Evolutionary conservation across 352 stramenopile species (phyloP).

Genomic region (Globisporangium radiosum): DNA sequence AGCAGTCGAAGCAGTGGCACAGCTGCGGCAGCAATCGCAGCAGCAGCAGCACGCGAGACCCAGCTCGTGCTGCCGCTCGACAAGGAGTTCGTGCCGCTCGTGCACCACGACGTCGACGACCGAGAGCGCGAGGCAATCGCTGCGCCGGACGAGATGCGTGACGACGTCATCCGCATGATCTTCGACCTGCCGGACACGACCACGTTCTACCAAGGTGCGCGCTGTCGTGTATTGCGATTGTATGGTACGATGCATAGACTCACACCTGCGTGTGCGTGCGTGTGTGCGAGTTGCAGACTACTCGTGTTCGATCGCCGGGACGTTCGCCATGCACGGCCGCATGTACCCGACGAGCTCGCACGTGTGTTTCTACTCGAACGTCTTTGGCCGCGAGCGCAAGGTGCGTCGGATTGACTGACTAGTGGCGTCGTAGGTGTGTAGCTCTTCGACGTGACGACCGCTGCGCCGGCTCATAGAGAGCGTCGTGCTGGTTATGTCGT

Average conservation of each 20-base stretch:
- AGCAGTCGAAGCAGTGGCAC: conserved; percentile 18
- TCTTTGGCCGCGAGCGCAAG: conserved; percentile 84
- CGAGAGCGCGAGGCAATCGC: conserved; percentile 19
- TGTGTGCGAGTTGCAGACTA: conserved; percentile 39
- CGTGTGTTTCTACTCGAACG: conserved; percentile 86
- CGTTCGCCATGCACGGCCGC: conserved; percentile 79
- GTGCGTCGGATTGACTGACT: conserved; percentile 17
- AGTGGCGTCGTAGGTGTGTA: background rate
- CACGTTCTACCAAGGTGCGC: conserved; percentile 68
- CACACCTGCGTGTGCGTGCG: background rate
- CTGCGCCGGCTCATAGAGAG: background rate
- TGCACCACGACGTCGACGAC: conserved; percentile 10
- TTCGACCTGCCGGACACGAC: conserved; percentile 70
- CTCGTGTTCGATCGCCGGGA: conserved; percentile 72
- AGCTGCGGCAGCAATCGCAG: background rate
- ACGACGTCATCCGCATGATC: conserved; percentile 86
- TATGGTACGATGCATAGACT: too few relatives aligned
- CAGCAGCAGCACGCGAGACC: conserved; percentile 14
- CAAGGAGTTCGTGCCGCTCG: conserved; percentile 40
- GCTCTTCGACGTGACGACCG: background rate
- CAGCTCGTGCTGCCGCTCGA: conserved; percentile 32
- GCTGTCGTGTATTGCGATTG: too few relatives aligned
- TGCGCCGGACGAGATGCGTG: conserved; percentile 46
- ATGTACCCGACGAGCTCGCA: conserved; percentile 83
- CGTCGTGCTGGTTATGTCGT: too few relatives aligned